Percentiles rank a stretch among this genome's conserved stretches.
Conservation (phyloP, 352 stramenopile species). For the Globisporangium sylvaticum region DNA sequence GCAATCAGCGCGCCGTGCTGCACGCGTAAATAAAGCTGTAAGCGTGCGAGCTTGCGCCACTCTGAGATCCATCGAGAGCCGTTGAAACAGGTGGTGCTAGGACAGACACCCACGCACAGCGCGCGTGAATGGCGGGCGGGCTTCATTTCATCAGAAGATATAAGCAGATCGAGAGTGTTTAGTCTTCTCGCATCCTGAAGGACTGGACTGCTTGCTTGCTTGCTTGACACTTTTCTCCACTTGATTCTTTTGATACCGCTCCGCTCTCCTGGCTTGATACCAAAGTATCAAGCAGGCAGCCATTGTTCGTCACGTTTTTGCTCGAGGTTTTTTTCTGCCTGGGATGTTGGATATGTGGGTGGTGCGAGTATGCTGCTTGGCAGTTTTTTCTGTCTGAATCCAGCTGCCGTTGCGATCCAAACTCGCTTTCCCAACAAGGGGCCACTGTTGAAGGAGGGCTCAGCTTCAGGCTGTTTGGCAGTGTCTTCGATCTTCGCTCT, state of each 20-base stretch:
- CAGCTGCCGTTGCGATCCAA: not conserved
- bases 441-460: slow-evolving; percentile 4
- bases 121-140: too few relatives aligned
- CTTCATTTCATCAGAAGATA: not conserved
- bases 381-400: not conserved
- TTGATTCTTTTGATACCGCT: slow-evolving; percentile 1
- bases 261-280: not conserved
- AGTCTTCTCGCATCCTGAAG: not conserved
- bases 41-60: too few relatives aligned
- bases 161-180: not conserved
- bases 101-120: too few relatives aligned
- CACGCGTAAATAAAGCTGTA: too few relatives aligned
- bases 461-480: not conserved
- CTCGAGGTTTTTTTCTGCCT: slow-evolving; percentile 3
- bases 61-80: too few relatives aligned
- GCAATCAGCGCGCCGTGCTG: too few relatives aligned
- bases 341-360: slow-evolving; percentile 1
- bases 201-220: not conserved
- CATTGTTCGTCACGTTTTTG: slow-evolving; percentile 9
- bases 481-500: slow-evolving; percentile 10
- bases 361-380: not conserved
- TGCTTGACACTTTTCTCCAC: not conserved
- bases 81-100: too few relatives aligned
- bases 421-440: not conserved
- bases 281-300: not conserved